phyloP scores from a whole-genome alignment of 441 rosid genomes.

The Adansonia rubrostipa region DNA sequence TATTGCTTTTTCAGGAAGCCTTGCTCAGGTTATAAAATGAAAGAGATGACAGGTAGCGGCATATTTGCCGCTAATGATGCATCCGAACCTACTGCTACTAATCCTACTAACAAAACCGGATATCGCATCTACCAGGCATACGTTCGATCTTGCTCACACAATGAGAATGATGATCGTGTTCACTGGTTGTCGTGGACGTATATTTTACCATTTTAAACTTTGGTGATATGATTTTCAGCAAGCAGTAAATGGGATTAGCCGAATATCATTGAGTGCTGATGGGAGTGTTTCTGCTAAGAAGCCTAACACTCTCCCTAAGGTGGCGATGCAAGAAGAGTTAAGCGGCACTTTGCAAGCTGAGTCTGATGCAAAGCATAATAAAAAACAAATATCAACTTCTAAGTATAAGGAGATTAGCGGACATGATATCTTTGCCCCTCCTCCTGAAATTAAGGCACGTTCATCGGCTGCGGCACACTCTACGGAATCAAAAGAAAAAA shows the following conservation, averaged over 20 bases:
- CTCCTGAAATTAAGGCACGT: conserved; percentile 56
- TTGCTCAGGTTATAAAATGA: conserved; percentile 63
- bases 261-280: conserved; percentile 61
- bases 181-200: not conserved
- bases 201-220: conserved; percentile 10
- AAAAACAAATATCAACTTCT: conserved; percentile 53
- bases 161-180: not conserved
- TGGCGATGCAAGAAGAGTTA: conserved; percentile 65
- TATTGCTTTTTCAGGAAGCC: conserved; percentile 47
- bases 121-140: conserved; percentile 57
- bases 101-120: conserved; percentile 43
- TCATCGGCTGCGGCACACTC: conserved; percentile 43
- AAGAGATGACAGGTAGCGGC: conserved; percentile 66
- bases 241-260: conserved; percentile 54
- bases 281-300: conserved; percentile 58
- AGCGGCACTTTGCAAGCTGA: conserved; percentile 52
- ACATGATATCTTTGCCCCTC: conserved; percentile 58
- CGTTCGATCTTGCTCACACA: not conserved
- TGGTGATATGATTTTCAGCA: conserved; percentile 43
- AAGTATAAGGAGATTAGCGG: conserved; percentile 60
- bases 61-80: conserved; percentile 51
- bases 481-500: conserved; percentile 40
- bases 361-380: conserved; percentile 41
- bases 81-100: conserved; percentile 44
- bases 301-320: conserved; percentile 49